Conservation (phyloP, 306 rosid species). For the Vicia faba region DNA sequence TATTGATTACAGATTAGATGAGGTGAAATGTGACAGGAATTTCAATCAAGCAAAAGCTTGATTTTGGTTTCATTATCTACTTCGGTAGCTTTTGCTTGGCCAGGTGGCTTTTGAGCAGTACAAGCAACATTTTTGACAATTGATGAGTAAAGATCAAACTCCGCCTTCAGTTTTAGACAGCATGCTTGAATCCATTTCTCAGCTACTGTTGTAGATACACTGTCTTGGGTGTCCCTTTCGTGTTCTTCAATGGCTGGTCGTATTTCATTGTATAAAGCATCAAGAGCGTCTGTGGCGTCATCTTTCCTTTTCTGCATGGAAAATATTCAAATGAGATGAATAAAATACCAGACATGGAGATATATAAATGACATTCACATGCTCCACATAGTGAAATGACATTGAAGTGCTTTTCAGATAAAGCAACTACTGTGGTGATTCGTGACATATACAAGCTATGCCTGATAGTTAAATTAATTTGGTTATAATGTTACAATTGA, state of each 20-base stretch:
- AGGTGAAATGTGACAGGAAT: conserved; percentile 13
- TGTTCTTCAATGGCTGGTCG: conserved; percentile 98
- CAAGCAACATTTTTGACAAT: conserved; percentile 61
- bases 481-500: conserved; percentile 6
- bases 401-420: conserved; percentile 3
- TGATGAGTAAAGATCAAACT: conserved; percentile 79
- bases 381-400: background rate
- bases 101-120: conserved; percentile 44
- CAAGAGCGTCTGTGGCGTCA: conserved; percentile 59
- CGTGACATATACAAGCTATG: background rate
- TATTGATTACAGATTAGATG: conserved; percentile 18
- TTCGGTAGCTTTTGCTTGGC: conserved; percentile 50
- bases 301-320: conserved; percentile 65
- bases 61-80: conserved; percentile 48
- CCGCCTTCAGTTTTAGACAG: conserved; percentile 80
- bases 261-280: conserved; percentile 79
- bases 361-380: conserved; percentile 12
- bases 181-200: conserved; percentile 95
- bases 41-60: conserved; percentile 54
- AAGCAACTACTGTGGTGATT: background rate
- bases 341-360: conserved; percentile 14
- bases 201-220: conserved; percentile 83
- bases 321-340: conserved; percentile 14
- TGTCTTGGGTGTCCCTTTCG: conserved; percentile 92
- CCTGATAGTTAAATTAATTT: conserved; percentile 16